A percentile compares a stretch with the other conserved stretches of the same genome.
These are phyloP conservation scores for Botrytis fragariae DNA, from an alignment of 2,329 filamentous ascomycete species.

Conservation along the genomic window DNA sequence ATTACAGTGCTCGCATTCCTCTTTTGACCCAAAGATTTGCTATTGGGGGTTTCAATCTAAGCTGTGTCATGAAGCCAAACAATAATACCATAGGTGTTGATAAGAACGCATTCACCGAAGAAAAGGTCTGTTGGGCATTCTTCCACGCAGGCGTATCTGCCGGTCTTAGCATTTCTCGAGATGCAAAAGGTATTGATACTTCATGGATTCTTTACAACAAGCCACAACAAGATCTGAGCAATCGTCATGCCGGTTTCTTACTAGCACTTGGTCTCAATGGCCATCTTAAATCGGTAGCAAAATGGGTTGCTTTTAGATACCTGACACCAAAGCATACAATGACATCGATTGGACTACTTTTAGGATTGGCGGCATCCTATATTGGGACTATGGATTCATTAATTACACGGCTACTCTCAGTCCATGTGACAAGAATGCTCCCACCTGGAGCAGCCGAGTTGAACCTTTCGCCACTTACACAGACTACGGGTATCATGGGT, in stretches of 20 bases:
- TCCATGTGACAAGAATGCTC: constrained; percentile 93
- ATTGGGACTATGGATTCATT: constrained; percentile 96
- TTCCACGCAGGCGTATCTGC: constrained; percentile 96
- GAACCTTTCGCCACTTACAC: constrained; percentile 87
- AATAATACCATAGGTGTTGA: constrained; percentile 94
- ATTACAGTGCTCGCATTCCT: constrained; percentile 83
- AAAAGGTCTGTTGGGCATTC: constrained; percentile 97
- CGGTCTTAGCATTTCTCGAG: constrained; percentile 83
- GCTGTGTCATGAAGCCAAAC: constrained; percentile 86
- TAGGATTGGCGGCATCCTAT: constrained; percentile 90
- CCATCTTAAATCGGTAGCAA: constrained; percentile 88
- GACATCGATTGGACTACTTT: constrained; percentile 93
- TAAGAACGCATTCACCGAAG: constrained; percentile 81
- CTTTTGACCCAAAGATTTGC: constrained; percentile 89
- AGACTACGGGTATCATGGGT: constrained; percentile 95
- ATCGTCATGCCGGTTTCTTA: constrained; percentile 92
- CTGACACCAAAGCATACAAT: constrained; percentile 99
- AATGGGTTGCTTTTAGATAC: constrained; percentile 99
- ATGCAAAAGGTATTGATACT: constrained; percentile 91
- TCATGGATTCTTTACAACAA: constrained; percentile 99
- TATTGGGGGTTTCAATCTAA: constrained; percentile 86
- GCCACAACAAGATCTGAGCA: constrained; percentile 78
- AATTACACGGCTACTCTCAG: constrained; percentile 87
- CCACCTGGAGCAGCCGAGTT: constrained; percentile 89
- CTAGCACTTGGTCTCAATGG: constrained; percentile 90